These are phyloP conservation scores for Boletellus ananas DNA, from an alignment of 768 basidiomycete genomes.

Conservation along the genomic window DNA sequence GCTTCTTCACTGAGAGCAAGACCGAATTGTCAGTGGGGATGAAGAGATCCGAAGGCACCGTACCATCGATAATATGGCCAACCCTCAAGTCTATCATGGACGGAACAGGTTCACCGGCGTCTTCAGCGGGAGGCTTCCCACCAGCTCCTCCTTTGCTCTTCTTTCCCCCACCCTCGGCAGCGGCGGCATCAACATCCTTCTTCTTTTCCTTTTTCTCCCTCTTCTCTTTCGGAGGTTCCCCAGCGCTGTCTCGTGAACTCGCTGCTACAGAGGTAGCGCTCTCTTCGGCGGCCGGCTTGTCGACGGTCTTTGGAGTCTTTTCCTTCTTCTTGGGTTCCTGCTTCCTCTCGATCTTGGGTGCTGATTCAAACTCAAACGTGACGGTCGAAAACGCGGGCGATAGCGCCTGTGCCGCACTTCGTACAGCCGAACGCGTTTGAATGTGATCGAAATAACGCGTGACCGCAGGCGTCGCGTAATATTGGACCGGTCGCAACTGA, in stretches of 20 bases:
- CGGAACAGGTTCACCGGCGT: conserved; percentile 79
- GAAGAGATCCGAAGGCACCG: conserved; percentile 20
- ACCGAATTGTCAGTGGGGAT: conserved; percentile 3
- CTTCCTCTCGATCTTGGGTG: conserved; percentile 73
- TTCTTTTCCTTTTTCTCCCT: conserved; percentile 48
- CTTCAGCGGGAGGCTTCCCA: conserved; percentile 43
- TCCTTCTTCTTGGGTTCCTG: conserved; percentile 78
- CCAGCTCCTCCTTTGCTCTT: conserved; percentile 39
- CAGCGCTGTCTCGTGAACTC: conserved; percentile 40
- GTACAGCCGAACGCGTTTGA: conserved; percentile 66
- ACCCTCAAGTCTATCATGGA: conserved; percentile 98
- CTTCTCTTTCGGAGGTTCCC: conserved; percentile 23
- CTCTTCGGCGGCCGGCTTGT: conserved; percentile 22
- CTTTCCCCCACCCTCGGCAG: conserved; percentile 29
- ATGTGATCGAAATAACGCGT: conserved; percentile 96
- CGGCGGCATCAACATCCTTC: conserved; percentile 48
- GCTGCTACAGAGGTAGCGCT: conserved; percentile 25
- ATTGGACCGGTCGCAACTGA: conserved; percentile 64
- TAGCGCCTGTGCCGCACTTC: conserved; percentile 49
- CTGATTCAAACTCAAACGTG: conserved; percentile 66
- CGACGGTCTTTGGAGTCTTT: conserved; percentile 42
- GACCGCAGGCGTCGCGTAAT: conserved; percentile 75
- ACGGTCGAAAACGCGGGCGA: conserved; percentile 55
- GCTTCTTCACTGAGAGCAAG: conserved; percentile 69
- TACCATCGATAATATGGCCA: conserved; percentile 88